These are phyloP conservation scores for Coffea eugenioides DNA, from an alignment of 257 asterid species.

Conservation along the genomic window DNA sequence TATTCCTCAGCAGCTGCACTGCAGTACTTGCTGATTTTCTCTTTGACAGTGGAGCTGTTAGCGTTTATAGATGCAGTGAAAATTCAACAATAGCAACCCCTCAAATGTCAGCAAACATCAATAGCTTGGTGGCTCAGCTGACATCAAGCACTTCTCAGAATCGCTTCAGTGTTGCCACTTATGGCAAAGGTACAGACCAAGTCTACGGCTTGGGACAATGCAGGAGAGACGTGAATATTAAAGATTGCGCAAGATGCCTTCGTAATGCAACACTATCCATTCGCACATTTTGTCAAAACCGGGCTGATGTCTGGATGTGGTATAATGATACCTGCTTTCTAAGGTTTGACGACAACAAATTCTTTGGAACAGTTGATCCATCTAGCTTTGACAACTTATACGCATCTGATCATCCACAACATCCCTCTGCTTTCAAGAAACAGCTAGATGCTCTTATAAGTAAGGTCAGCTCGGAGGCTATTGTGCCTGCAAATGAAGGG, in stretches of 20 bases:
- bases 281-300: slow-evolving; percentile 37
- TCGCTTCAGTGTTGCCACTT: slow-evolving; percentile 47
- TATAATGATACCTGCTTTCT: slow-evolving; percentile 59
- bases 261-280: slow-evolving; percentile 40
- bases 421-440: no score
- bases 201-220: slow-evolving; percentile 77
- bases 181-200: slow-evolving; percentile 29
- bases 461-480: no score
- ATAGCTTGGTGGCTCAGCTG: slow-evolving; percentile 33
- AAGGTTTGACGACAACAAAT: slow-evolving; percentile 34
- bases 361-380: slow-evolving; percentile 54
- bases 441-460: no score
- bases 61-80: slow-evolving; percentile 48
- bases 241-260: slow-evolving; percentile 64
- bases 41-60: neutral
- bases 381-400: slow-evolving; percentile 20
- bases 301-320: slow-evolving; percentile 55
- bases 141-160: slow-evolving; percentile 34
- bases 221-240: slow-evolving; percentile 57
- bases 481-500: no score
- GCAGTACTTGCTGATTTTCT: no score
- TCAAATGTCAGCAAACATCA: slow-evolving; percentile 42
- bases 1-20: slow-evolving; percentile 23
- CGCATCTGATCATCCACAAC: slow-evolving; percentile 44
- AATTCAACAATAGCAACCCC: slow-evolving; percentile 12